Base-by-base conservation (phyloP, 306 rosid genomes). In the Morella rubra region DNA sequence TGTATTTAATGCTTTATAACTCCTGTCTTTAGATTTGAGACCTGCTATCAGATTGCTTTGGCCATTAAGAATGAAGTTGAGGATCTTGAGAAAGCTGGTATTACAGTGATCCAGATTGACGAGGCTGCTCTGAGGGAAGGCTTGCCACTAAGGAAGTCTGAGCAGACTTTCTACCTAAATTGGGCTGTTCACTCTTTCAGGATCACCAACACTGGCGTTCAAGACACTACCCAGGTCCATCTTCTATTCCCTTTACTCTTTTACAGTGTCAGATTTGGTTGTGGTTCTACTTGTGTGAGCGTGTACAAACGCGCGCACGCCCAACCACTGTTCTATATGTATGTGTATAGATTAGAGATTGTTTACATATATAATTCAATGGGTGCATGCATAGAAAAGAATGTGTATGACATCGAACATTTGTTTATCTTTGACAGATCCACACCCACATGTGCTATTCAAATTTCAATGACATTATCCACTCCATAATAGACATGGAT, bases 381-480 rank as follows among this genome's bases (percentile, higher is more conserved):
- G 69, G 42, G 44, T 47, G 5, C 32, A 5, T 6, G 42, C 56
- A 49, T 37, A 46, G 70, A 49, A 6, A 19, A 50, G 22, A 49
- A 10, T 64, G 42, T 37, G 15, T 62, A 7, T 37, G 60, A 46
- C 5, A 9, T n/a, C 37, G 24, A 40, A 40, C 15, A 40, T 72
- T 40, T 10, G 40, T 40, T 19, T 72, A 13, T 45, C 46, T 72
- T 85, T 66, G 44, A 49, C 93, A 92, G 97, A 86, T 90, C 77
- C 97, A 93, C 84, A 93, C 97, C 52, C 97, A 93, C 77, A 90
- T 93, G 97, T 93, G 96, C 81, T 90, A 93, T 88, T 90, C 97
- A 20, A 89, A 93, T 78, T 90, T 93, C 89, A 93, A 86, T 24
- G 96, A 90, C 73, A 90, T 93, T 82, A 93, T 93, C 77, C 93